Base-by-base conservation (phyloP, 2,329 filamentous ascomycete species). In the Fusarium sulawesiense region DNA sequence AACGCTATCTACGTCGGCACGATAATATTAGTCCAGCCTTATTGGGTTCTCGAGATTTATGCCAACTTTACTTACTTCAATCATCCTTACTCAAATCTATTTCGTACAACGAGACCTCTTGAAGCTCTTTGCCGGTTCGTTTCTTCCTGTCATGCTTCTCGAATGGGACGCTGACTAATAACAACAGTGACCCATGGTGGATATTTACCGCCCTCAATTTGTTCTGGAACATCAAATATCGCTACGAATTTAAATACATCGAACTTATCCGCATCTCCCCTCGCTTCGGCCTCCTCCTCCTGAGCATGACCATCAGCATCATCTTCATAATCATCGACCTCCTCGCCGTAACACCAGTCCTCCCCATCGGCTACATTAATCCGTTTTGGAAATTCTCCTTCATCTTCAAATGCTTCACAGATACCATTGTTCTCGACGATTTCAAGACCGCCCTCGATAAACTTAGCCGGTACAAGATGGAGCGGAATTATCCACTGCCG, bases 61-160 rank as follows among this genome's bases (percentile, higher is more conserved):
- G 87, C 88, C 42, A 91, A 90, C 62, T 91, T 90, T 68, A 80
- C 88, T 8, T 91, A 87, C 76, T 91, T 90, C 76, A 88, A 89
- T n/a, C 44, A 51, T 68, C 82, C 83, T 30, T 80, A 84, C 68
- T 85, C 83, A 70, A 76, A 81, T 30, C 76, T 89, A 0, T 91
- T 90, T 72, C 73, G 80, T 6, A 80, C 79, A 6, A 89, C 87
- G 0, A 78, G 88, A 20, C 88, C 88, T 0, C 85, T 85, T 53
- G 89, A 91, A 75, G 86, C 88, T 4, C 75, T 90, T 2, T 89
- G 87, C 72, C 83, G 88, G 83, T 85, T 76, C 64, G 77, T 3
- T 30, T 30, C 29, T 29, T 30, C 29, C 12, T 7, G 14, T 14
- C 4, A 14, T 16, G 7, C 1, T 1, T 32, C 30, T 16, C 30